Evolutionary conservation across 2,329 filamentous ascomycete species (phyloP), one percentile per base, ranked within the genome.

Genomic region (Decorospora gaudefroyi): DNA sequence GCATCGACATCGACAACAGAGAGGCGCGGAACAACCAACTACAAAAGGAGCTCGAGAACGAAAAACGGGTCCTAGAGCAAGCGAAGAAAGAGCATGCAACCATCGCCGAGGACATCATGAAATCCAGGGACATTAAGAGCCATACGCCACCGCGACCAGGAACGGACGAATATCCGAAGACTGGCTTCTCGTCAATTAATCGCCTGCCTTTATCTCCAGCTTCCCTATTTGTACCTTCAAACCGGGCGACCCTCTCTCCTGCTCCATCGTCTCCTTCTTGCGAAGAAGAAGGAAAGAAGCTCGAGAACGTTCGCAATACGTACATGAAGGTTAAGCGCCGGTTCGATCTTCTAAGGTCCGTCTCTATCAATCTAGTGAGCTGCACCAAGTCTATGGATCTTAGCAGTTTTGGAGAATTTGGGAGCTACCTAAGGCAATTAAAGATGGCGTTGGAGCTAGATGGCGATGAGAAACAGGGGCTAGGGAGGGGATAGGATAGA

Each of bases 381-480:
- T 34, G 32, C 6, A 61, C 62, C 0, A 22, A 36, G 0, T 42
- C 46, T 0, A 59, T 61, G 57, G 52, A 60, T 10, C 17, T 59
- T 0, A 35, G 12, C 8, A 41, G 27, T 8, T 62, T 62, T n/a
- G 65, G 65, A 0, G 53, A 64, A 4, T 61, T 67, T 33, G 65
- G 65, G 2, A 13, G 5, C 11, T 39, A 52, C 23, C 7, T 65
- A 8, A 50, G 31, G 26, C 38, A 47, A 26, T 8, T 65, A 33
- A 53, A 25, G 26, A 19, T 1, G 15, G 42, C 12, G 2, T 4
- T 67, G n/a, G n/a, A n/a, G n/a, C n/a, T n/a, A n/a, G 44, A 57
- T 2, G 51, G 49, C 2, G 45, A 50, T 16, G 32, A 13, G 23
- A 23, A 26, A 28, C 17, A 43, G 5, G 17, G 19, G 18, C 12